Conservation (phyloP, 1,284 basidiomycete species). For the Sanghuangporus sanghuang region DNA sequence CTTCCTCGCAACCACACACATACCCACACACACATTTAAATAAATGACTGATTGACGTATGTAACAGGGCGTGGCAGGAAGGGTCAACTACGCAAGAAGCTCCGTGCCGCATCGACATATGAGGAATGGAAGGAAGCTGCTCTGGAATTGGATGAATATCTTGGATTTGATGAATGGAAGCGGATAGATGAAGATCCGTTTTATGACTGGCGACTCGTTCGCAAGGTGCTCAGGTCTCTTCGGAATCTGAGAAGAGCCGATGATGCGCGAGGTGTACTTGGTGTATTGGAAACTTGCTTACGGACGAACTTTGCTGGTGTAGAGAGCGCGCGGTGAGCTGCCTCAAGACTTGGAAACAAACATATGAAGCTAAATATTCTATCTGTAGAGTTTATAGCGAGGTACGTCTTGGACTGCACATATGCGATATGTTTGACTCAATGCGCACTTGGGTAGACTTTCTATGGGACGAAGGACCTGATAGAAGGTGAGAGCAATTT, state of each 20-base stretch:
- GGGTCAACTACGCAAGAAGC: conserved; percentile 66
- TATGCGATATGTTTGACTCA: background rate
- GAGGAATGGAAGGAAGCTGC: conserved; percentile 85
- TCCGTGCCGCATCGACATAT: conserved; percentile 74
- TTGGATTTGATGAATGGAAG: conserved; percentile 89
- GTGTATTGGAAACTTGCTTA: conserved; percentile 89
- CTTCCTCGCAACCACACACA: background rate
- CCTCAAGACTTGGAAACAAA: background rate
- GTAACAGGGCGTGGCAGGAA: conserved; percentile 77
- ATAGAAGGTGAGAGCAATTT: conserved; percentile 61
- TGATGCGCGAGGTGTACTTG: conserved; percentile 82
- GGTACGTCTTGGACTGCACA: conserved; percentile 37
- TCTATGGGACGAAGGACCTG: conserved; percentile 81
- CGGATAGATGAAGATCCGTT: conserved; percentile 78
- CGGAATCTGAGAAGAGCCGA: conserved; percentile 58
- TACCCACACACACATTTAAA: background rate
- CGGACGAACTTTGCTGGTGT: conserved; percentile 94
- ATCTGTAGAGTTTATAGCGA: conserved; percentile 76
- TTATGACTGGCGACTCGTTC: conserved; percentile 84
- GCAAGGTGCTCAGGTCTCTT: conserved; percentile 62
- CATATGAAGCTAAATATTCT: background rate
- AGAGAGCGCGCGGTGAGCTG: conserved; percentile 68
- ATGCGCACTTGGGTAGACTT: conserved; percentile 52
- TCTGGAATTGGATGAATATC: conserved; percentile 70
- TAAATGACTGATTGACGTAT: background rate